Evolutionary conservation across 345 rosid species (phyloP).

Genomic region (Aethionema arabicum): DNA sequence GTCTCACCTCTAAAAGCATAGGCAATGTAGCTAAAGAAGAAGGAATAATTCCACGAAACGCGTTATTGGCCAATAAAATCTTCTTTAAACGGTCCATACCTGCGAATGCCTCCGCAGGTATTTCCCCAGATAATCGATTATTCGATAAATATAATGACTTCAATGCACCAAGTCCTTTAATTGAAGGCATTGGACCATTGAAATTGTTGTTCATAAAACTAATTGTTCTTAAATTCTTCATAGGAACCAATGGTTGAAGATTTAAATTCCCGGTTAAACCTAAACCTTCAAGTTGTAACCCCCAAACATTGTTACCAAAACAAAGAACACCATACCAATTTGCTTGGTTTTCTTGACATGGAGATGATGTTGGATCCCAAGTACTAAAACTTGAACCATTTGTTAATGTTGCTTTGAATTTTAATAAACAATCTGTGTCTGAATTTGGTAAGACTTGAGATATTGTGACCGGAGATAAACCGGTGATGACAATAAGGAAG

Average conservation of each 20-base stretch:
- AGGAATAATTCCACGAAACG: conserved; percentile 56
- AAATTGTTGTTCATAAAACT: conserved; percentile 69
- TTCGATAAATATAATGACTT: conserved; percentile 62
- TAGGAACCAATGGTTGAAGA: conserved; percentile 41
- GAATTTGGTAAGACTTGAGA: conserved; percentile 32
- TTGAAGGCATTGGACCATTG: conserved; percentile 52
- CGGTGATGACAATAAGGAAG: conserved; percentile 7
- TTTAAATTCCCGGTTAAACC: conserved; percentile 43
- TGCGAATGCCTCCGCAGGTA: conserved; percentile 47
- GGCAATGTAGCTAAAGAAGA: conserved; percentile 53
- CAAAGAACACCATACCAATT: conserved; percentile 73
- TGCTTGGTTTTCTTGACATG: conserved; percentile 42
- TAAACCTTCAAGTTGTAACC: conserved; percentile 62
- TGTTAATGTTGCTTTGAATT: conserved; percentile 42
- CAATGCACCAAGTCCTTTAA: conserved; percentile 44
- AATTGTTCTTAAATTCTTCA: conserved; percentile 49
- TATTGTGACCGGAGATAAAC: conserved; percentile 25
- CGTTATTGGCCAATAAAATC: conserved; percentile 58
- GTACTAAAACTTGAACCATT: conserved; percentile 29
- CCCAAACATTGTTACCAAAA: conserved; percentile 46
- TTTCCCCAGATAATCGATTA: conserved; percentile 54
- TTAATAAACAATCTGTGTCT: conserved; percentile 43
- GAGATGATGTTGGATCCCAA: conserved; percentile 46
- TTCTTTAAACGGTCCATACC: conserved; percentile 62
- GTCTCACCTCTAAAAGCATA: conserved; percentile 51